Evolutionary conservation across 2,329 filamentous ascomycete genomes (phyloP).

Genomic region (Fusarium sp.): DNA sequence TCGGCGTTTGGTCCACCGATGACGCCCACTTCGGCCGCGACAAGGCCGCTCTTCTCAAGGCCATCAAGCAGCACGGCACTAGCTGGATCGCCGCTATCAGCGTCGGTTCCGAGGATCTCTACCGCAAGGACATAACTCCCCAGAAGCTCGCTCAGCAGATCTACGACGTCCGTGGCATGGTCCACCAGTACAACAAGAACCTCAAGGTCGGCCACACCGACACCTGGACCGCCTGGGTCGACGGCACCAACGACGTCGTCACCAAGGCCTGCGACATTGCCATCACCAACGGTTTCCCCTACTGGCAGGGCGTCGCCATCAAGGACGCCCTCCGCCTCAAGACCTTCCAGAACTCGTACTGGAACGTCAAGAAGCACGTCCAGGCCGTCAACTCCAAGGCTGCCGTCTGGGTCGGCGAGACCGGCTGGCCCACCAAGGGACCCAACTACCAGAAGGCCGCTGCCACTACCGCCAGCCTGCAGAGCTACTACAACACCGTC

Average conservation of each 20-base stretch:
- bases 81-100: conserved; percentile 45
- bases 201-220: conserved; percentile 46
- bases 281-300: conserved; percentile 47
- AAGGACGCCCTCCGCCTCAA: conserved; percentile 44
- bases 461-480: conserved; percentile 28
- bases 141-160: conserved; percentile 45
- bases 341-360: conserved; percentile 46
- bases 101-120: conserved; percentile 45
- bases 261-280: conserved; percentile 43
- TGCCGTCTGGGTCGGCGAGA: conserved; percentile 45
- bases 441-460: conserved; percentile 39
- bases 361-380: conserved; percentile 41
- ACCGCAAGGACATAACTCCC: conserved; percentile 44
- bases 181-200: conserved; percentile 43
- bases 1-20: conserved; percentile 44
- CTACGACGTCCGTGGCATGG: conserved; percentile 47
- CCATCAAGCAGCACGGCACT: conserved; percentile 46
- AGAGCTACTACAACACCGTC: conserved; percentile 43
- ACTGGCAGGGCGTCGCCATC: conserved; percentile 45
- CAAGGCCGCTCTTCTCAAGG: conserved; percentile 45
- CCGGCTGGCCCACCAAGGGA: conserved; percentile 42
- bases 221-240: conserved; percentile 47
- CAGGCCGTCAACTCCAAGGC: conserved; percentile 39
- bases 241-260: conserved; percentile 44
- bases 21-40: conserved; percentile 44